phyloP scores from a whole-genome alignment of 2,329 filamentous ascomycete species.

The Coniochaeta pulveracea region DNA sequence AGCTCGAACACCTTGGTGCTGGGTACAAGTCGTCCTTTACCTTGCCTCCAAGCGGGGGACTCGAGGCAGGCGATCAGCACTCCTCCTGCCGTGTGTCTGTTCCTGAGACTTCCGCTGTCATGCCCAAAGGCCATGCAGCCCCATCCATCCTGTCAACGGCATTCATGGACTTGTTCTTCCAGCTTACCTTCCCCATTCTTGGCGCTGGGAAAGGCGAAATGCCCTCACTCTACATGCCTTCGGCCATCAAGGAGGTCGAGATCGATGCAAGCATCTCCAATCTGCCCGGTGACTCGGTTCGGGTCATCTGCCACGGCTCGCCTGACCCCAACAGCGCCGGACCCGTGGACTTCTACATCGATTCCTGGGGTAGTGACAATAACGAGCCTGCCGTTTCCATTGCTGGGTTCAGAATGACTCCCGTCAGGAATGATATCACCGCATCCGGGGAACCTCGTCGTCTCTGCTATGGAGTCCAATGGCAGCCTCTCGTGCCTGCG shows the following conservation, averaged over 20 bases:
- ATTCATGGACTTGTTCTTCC: neutral
- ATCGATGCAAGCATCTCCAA: neutral
- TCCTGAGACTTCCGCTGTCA: neutral
- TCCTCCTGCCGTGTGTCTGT: too few relatives aligned
- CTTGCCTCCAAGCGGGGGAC: too few relatives aligned
- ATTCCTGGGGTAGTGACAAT: constrained; percentile 1
- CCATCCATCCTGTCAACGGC: neutral
- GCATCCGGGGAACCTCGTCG: neutral
- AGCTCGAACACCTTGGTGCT: neutral
- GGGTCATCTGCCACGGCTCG: neutral
- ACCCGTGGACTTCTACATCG: neutral
- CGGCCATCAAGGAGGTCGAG: constrained; percentile 1
- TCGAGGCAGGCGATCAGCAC: neutral
- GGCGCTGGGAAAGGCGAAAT: neutral
- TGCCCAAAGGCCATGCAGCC: constrained; percentile 1
- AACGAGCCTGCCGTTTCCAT: constrained; percentile 1
- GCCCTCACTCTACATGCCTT: neutral
- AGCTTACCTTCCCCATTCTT: neutral
- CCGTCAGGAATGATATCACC: constrained; percentile 1
- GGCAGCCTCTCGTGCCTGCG: neutral
- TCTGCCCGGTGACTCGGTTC: neutral
- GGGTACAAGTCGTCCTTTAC: neutral
- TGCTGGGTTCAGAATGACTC: neutral
- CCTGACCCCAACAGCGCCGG: neutral
- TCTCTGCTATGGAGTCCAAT: neutral